A percentile compares a stretch with the other conserved stretches of the same genome.
Evolutionary conservation across 345 rosid genomes (phyloP).

Genomic region (Citrus trifoliata): DNA sequence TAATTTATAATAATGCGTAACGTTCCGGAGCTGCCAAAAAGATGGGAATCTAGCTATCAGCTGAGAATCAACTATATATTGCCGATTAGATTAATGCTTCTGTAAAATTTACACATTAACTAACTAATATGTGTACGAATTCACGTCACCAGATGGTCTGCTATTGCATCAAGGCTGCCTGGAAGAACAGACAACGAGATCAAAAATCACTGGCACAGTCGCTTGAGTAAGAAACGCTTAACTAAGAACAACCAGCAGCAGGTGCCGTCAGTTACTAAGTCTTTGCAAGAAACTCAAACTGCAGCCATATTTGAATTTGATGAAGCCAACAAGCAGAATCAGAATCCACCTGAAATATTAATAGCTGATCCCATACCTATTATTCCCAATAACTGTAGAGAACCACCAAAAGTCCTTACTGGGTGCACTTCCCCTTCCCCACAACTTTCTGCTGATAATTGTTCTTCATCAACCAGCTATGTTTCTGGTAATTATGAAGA

Average conservation of each 20-base stretch:
- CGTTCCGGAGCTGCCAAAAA: too few relatives aligned
- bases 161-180: conserved; percentile 43
- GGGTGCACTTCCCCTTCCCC: neutral
- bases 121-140: neutral
- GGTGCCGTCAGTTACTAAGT: conserved; percentile 2
- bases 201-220: conserved; percentile 38
- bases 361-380: neutral
- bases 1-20: too few relatives aligned
- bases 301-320: neutral
- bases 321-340: neutral
- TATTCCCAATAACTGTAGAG: neutral
- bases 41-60: too few relatives aligned
- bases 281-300: neutral
- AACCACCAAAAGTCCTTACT: neutral
- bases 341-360: neutral
- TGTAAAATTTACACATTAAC: neutral
- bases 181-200: conserved; percentile 24
- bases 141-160: conserved; percentile 41
- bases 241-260: conserved; percentile 7
- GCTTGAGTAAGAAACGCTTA: conserved; percentile 3
- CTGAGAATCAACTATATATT: too few relatives aligned
- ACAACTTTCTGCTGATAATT: neutral
- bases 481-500: neutral
- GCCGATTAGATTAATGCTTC: too few relatives aligned
- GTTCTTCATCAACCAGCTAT: neutral